Base-by-base conservation (phyloP, 2,329 filamentous ascomycete species). In the Aaosphaeria pasadenensis region DNA sequence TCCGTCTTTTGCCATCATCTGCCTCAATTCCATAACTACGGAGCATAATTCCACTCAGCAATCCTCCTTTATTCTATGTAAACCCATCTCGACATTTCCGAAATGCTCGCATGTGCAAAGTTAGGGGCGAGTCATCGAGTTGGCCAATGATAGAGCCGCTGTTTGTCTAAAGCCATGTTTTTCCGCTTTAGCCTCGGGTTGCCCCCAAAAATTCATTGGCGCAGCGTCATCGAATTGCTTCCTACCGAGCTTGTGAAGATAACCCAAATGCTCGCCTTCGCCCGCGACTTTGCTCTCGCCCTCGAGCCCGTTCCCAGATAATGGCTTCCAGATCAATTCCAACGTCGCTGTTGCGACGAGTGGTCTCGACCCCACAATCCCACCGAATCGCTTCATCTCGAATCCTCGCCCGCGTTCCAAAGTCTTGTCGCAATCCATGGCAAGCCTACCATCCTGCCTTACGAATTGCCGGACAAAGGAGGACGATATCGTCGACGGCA, bases 381-480 rank as follows among this genome's bases (percentile, higher is more conserved):
- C 45, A 60, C 44, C 59, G 56, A 46, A 41, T 56, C 30, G 36
- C 51, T 32, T 44, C 56, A 13, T 29, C 31, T 30, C 24, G 41
- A 30, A 6, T 17, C 9, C 30, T 43, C 30, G 44, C 52, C 40
- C 57, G 45, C 44, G 49, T 54, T 31, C 39, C 61, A 38, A 54
- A 48, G 42, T 53, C 42, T 35, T 51, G 54, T 43, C 57, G 45
- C 29, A 49, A 35, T 9, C 30, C 51, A n/a, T 59, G 52, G 53
- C 50, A 53, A 35, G 49, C 52, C 42, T 62, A 62, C 48, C 57
- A 61, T 32, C 68, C 69, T 13, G 67, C 66, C 40, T 28, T 66
- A 17, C 67, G 64, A 36, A 60, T 71, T 49, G 67, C 67, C 13
- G 67, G 68, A 13, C 70, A 71, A 50, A 54, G 68, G 54, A 59